Base-by-base conservation (phyloP, 495 filamentous ascomycete species). In the Parathielavia hyrcaniae region DNA sequence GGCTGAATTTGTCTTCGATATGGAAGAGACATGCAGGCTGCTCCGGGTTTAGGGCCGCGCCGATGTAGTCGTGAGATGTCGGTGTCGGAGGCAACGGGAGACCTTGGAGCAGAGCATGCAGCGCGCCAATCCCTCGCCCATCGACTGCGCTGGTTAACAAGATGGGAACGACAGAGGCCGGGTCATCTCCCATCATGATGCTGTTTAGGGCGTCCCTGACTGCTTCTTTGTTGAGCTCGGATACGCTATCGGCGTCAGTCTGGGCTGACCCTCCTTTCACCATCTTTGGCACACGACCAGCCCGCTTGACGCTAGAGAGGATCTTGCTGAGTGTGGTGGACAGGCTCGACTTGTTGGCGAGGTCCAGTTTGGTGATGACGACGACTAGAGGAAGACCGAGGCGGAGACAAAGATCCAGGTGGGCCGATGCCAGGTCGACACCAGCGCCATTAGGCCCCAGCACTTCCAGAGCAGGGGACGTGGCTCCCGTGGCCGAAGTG, bases 301-400 rank as follows among this genome's bases (percentile, higher is more conserved):
- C 78, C 35, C 79, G 74, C 70, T 97, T 97, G 12, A 97, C 68
- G 8, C 80, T 78, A 0, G 89, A 86, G n/a, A 96, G 76, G 2
- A 96, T 71, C 61, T 81, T 86, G 20, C 77, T 77, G 48, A 98
- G 77, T 2, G 82, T 91, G 22, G 78, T 79, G 26, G 81, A 79
- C 19, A 97, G 67, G 22, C 83, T 81, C 1, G 71, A 65, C 53
- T 84, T 89, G 13, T 85, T 88, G 17, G 91, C 91, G 54, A 96
- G 71, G 65, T 98, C 93, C 46, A 92, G 76, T 65, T 97, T 98
- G 0, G 93, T 97, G 48, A 98, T 87, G 9, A 90, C 80, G 5
- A 97, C 81, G 9, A 88, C 76, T 48, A 95, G 70, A 0, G 90
- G 87, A 22, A 91, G 71, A 9, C 82, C 78, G 17, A 98, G 70